These are phyloP conservation scores for Beauveria sp. DNA, from an alignment of 2,329 filamentous ascomycete species.

Conservation along the genomic window DNA sequence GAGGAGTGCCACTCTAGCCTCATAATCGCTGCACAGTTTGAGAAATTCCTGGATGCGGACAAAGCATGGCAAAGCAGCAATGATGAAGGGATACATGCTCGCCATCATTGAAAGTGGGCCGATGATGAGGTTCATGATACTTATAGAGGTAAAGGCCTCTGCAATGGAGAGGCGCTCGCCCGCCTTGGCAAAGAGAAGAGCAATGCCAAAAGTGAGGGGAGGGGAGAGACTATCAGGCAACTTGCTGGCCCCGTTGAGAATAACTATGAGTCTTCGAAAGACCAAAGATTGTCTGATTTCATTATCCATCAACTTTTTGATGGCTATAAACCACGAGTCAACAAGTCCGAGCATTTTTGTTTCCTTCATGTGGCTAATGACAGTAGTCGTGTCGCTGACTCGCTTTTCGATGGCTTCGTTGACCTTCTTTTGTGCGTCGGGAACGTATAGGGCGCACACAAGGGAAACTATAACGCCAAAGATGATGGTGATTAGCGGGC, in stretches of 20 bases:
- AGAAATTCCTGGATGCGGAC: neutral
- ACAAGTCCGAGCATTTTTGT: slow-evolving; percentile 25
- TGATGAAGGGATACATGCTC: neutral
- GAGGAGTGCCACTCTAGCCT: neutral
- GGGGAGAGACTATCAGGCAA: slow-evolving; percentile 12
- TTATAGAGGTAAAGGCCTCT: neutral
- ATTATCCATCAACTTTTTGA: slow-evolving; percentile 14
- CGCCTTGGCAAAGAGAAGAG: neutral
- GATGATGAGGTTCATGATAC: slow-evolving; percentile 1
- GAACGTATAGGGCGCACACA: slow-evolving; percentile 7
- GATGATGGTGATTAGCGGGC: slow-evolving; percentile 12
- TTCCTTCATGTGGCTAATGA: slow-evolving; percentile 24
- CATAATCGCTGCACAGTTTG: neutral
- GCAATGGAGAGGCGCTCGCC: neutral
- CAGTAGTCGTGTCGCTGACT: slow-evolving; percentile 20
- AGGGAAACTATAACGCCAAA: slow-evolving; percentile 9
- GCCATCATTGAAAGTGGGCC: neutral
- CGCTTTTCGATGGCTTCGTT: slow-evolving; percentile 23
- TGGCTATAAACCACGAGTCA: slow-evolving; percentile 12
- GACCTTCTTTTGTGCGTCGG: slow-evolving; percentile 16
- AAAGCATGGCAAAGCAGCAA: neutral
- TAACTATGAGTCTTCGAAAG: slow-evolving; percentile 14
- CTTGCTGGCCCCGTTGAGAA: slow-evolving; percentile 14
- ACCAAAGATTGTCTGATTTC: slow-evolving; percentile 17
- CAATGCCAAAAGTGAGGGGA: slow-evolving; percentile 16